Evolutionary conservation across 2,329 filamentous ascomycete species (phyloP), one percentile per base, ranked within the genome.

Genomic region (Cordyceps sp.): DNA sequence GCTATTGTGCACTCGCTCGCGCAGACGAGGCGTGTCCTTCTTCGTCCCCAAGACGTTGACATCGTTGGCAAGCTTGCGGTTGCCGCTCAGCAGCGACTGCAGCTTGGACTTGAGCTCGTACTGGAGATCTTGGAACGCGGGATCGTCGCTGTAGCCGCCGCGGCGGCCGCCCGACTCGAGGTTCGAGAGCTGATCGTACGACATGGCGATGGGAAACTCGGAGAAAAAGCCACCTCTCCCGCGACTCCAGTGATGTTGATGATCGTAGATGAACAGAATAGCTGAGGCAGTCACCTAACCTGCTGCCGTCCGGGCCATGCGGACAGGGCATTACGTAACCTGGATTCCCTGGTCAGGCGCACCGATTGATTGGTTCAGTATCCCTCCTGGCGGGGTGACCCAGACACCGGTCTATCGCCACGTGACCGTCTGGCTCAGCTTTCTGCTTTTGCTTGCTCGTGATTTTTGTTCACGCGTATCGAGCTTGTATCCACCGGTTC

Each of bases 141-240:
- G 90, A 52, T 96, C 84, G 59, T 98, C 90, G 49, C 71, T 67
- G 59, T 93, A 98, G 50, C 80, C 79, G 52, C 79, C 74, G 37
- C 73, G 64, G 40, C 74, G 70, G 39, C 32, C 69, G 39, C 32
- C 65, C 42, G 86, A 75, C 62, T 96, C 88, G 43, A 94, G 66
- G 38, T 73, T 78, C 35, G 80, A 80, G 40, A 90, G 69, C 45
- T 83, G 81, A 53, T 93, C 81, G 59, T 90, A 96, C 14, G 88
- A 93, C 88, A 96, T 96, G 39, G 12, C 29, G 31, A 26, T 19
- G 26, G 5, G 26, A 5, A 15, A n/a, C n/a, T 17, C 26, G 26
- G 16, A 12, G 23, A 25, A 6, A 3, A 25, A n/a, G 23, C 23
- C 23, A n/a, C 12, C 23, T n/a, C n/a, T n/a, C n/a, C n/a, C n/a